A percentile compares a stretch with the other conserved stretches of the same genome.
These are phyloP conservation scores for Alternaria viburni DNA, from an alignment of 2,329 filamentous ascomycete genomes.

Conservation along the genomic window DNA sequence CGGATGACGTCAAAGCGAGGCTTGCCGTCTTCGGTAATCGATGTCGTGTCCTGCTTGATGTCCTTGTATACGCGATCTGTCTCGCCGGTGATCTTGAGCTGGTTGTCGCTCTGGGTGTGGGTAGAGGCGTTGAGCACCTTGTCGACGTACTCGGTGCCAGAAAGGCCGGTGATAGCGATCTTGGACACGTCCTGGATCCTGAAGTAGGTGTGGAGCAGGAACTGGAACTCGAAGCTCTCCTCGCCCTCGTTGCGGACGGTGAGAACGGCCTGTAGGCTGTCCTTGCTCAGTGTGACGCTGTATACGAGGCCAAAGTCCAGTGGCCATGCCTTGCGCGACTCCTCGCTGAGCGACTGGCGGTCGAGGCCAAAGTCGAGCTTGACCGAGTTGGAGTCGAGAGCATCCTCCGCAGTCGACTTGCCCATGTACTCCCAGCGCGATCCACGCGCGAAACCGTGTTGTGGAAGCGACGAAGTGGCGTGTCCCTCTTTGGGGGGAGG, in stretches of 20 bases:
- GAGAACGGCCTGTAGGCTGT: constrained; percentile 78
- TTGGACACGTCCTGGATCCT: constrained; percentile 81
- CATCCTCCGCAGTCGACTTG: constrained; percentile 75
- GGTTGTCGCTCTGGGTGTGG: constrained; percentile 68
- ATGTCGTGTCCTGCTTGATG: constrained; percentile 66
- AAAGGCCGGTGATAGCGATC: constrained; percentile 75
- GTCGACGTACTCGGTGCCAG: constrained; percentile 78
- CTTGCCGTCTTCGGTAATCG: constrained; percentile 68
- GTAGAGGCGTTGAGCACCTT: constrained; percentile 73
- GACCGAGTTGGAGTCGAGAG: constrained; percentile 62
- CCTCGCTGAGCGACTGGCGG: constrained; percentile 70
- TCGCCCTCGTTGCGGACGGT: constrained; percentile 88
- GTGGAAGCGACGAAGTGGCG: constrained; percentile 79
- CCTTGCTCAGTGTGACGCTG: constrained; percentile 81
- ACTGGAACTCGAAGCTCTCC: constrained; percentile 86
- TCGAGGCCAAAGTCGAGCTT: constrained; percentile 97
- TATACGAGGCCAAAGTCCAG: constrained; percentile 90
- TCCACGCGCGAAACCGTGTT: constrained; percentile 93
- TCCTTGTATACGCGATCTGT: constrained; percentile 85
- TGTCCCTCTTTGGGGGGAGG: constrained; percentile 73
- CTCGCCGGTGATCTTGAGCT: constrained; percentile 75
- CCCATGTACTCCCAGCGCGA: constrained; percentile 93
- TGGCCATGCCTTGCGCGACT: constrained; percentile 77
- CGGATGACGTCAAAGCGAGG: constrained; percentile 75
- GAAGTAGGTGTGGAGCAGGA: constrained; percentile 90